Base-by-base conservation (phyloP, 257 asterid genomes). In the Primulina eburnea region DNA sequence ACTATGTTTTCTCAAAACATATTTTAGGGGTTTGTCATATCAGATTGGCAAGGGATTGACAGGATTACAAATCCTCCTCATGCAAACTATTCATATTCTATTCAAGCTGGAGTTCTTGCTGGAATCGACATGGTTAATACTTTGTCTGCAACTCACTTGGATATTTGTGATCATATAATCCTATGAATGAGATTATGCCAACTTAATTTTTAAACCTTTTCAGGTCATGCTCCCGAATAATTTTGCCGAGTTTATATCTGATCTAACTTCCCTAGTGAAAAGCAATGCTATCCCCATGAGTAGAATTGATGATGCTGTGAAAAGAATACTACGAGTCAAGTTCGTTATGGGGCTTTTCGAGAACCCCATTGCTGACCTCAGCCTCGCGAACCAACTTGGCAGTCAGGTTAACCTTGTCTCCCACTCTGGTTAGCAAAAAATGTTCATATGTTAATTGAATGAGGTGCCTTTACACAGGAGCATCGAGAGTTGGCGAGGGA, bases 81-180 rank as follows among this genome's bases (percentile, higher is more conserved):
- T 21, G 70, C 88, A 18, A 87, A 89, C 82, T 89, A 89, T 60
- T 74, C 91, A 10, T 69, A 68, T 59, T 85, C 89, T 4, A 79
- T 89, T 76, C 81, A 80, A 74, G 77, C 71, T 7, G 79, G 81
- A 35, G 60, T 89, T 53, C 82, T 79, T 24, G 89, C 96, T 14
- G 96, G 96, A 47, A 75, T 89, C 65, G 92, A 86, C 73, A 89
- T 89, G 89, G 90, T 88, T 16, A 50, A 78, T 73, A 50, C 20
- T 50, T 14, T 17, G 20, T 50, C 16, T 16, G 21, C 16, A 50
- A 50, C 57, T 50, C 21, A 6, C 21, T 17, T 4, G 21, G 21
- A 16, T 17, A 2, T 50, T 50, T 50, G 21, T 50, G 8, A 4
- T 50, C 8, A 3, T 47, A 47, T 14, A 4, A 47, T 47, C 0